Evolutionary conservation across 768 basidiomycete genomes (phyloP), one percentile per base, ranked within the genome.

Genomic region (Naganishia kalamii): DNA sequence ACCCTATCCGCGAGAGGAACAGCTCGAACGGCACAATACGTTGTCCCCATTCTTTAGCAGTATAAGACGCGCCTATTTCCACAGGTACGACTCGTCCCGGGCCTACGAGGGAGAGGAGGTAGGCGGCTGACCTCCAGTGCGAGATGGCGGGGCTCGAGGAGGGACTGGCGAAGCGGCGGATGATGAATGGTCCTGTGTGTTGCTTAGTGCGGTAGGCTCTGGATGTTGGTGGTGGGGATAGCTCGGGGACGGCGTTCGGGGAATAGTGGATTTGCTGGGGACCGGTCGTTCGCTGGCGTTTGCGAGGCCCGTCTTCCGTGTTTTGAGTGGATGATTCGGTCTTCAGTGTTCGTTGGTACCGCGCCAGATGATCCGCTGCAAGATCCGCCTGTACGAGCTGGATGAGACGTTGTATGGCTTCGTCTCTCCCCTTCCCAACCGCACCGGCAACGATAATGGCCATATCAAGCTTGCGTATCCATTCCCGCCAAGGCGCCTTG

Each of bases 1-100:
- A 86, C 70, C 66, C 80, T 76, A 64, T 65, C 15, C 69, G 61
- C 7, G 80, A 70, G 7, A 97, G 80, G 74, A 98, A 92, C 1
- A 80, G 81, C 37, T 88, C 85, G 86, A 91, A 96, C 23, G 75
- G 71, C 77, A 96, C 84, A 61, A 98, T 80, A 69, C 79, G 78
- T 75, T 94, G 94, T 0, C 83, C 83, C 96, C 96, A 99, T 49
- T 84, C 84, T 23, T 84, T 83, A 12, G 81, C 79, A 30, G 89
- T 85, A 77, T 98, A 98, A 73, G 92, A 88, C 35, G 78, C 76
- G 15, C 94, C 94, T 19, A 96, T 79, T 78, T 98, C 94, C 7
- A 98, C 86, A 5, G 94, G 96, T 0, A 98, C 88, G 4, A 90
- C 79, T 23, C 96, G 83, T 1, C 88, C 92, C 46, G 84, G 84